Evolutionary conservation across 202 grass and related monocot genomes (phyloP), one percentile per base, ranked within the genome.

Genomic region (Brachypodium distachyon): DNA sequence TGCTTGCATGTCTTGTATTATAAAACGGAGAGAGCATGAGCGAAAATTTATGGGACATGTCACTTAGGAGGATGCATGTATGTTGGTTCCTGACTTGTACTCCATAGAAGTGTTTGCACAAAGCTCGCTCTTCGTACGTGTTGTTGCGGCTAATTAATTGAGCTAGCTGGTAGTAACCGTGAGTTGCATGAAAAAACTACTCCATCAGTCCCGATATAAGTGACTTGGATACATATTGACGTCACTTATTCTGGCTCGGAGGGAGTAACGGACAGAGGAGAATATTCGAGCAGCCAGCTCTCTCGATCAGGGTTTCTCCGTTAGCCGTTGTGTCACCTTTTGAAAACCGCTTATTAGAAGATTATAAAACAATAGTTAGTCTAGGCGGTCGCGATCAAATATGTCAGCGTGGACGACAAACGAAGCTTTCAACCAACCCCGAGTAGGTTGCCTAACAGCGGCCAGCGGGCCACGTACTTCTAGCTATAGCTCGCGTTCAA

Each of bases 271-370:
- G 5, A 9, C 12, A 26, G 21, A 26, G 43, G 27, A 25, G 13
- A 53, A n/a, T 12, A 19, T 31, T n/a, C 5, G 14, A 12, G 42
- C 12, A 14, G 26, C 9, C 6, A 3, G 33, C 6, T 2, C 6
- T 13, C 25, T 7, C n/a, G n/a, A n/a, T n/a, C n/a, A n/a, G 9
- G 9, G 22, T 52, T 61, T 61, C 65, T 36, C 22, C 23, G 22
- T 42, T 85, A 75, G 77, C 61, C 83, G 61, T 85, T 85, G 52
- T 27, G 12, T 16, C 51, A n/a, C n/a, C n/a, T 36, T 61, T 69
- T 53, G 42, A 81, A 52, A n/a, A 36, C 22, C 1, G 17, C 41
- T 19, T 1, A 6, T 9, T 68, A 10, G 3, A 8, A 61, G n/a
- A 22, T 42, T 36, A 9, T 10, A 9, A 61, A 57, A 49, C n/a